Evolutionary conservation across 768 basidiomycete species (phyloP).

Genomic region (Suillus discolor): DNA sequence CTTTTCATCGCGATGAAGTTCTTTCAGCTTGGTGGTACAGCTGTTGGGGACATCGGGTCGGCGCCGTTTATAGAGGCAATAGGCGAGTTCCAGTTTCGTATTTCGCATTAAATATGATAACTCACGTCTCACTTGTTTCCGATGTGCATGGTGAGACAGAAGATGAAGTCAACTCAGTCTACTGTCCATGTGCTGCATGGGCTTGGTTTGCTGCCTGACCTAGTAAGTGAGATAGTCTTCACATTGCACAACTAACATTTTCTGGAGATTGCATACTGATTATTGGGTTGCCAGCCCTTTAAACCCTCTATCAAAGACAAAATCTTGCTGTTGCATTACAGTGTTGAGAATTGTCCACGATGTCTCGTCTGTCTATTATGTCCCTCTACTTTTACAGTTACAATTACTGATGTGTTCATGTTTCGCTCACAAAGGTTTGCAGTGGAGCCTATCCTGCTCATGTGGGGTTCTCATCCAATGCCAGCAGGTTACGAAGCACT

Average conservation of each 20-base stretch:
- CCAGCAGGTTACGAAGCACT: too few species aligned
- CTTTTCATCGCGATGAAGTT: conserved; percentile 9
- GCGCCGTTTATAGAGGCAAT: conserved; percentile 98
- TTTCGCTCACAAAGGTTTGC: too few species aligned
- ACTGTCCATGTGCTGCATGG: conserved; percentile 93
- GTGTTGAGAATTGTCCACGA: conserved; percentile 65
- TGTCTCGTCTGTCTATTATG: conserved; percentile 95
- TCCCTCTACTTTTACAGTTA: conserved; percentile 86
- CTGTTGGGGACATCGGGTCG: conserved; percentile 98
- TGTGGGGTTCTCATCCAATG: too few species aligned
- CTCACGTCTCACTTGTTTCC: conserved; percentile 93
- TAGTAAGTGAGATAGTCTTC: conserved; percentile 52
- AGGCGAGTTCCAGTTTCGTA: conserved; percentile 83
- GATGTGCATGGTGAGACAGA: conserved; percentile 98
- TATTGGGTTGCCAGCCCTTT: conserved; percentile 79
- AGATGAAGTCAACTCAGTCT: conserved; percentile 98
- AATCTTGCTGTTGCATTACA: conserved; percentile 41
- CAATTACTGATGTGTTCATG: conserved; percentile 41
- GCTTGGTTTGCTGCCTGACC: conserved; percentile 88
- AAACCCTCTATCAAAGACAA: conserved; percentile 87
- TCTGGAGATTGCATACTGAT: conserved; percentile 86
- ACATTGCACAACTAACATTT: conserved; percentile 2
- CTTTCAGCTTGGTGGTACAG: conserved; percentile 80
- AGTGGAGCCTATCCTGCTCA: too few species aligned
- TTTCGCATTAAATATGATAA: conserved; percentile 96